Evolutionary conservation across 2,329 filamentous ascomycete species (phyloP).

Genomic region (Arachnopeziza araneosa): DNA sequence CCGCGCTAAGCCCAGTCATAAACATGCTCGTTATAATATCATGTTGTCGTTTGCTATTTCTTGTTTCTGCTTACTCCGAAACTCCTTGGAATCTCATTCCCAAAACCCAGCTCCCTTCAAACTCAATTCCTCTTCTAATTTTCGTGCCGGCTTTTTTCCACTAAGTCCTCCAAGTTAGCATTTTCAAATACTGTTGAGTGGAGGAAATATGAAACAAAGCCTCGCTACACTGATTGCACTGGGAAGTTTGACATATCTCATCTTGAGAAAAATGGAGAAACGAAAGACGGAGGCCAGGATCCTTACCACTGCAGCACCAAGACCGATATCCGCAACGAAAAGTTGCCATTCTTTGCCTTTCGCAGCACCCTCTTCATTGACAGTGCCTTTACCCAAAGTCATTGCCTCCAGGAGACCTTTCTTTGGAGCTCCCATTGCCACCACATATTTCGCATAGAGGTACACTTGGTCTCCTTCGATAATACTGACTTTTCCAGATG

Average conservation of each 20-base stretch:
- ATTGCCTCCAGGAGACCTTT: slow-evolving; percentile 76
- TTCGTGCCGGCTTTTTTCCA: slow-evolving; percentile 82
- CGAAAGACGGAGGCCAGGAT: neutral
- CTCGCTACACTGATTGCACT: no score
- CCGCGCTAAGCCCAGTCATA: neutral
- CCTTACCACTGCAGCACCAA: slow-evolving; percentile 60
- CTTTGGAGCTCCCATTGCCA: slow-evolving; percentile 83
- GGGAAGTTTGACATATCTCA: neutral
- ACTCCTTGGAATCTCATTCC: slow-evolving; percentile 45
- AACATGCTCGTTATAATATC: neutral
- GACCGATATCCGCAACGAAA: slow-evolving; percentile 80
- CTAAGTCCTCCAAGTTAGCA: neutral
- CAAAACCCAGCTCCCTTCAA: slow-evolving; percentile 81
- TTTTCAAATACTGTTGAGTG: neutral
- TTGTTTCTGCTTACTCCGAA: slow-evolving; percentile 11
- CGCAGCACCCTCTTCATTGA: slow-evolving; percentile 26
- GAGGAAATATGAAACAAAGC: no score
- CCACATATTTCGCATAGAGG: slow-evolving; percentile 74
- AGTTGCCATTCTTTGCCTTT: slow-evolving; percentile 59
- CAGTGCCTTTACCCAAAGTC: slow-evolving; percentile 23
- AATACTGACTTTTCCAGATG: slow-evolving; percentile 59
- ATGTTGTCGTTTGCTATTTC: neutral
- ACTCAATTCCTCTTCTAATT: slow-evolving; percentile 78
- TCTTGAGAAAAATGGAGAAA: neutral
- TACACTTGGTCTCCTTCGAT: slow-evolving; percentile 75